Base-by-base conservation (phyloP, 169 alveolate species). In the Plasmodium ovale region DNA sequence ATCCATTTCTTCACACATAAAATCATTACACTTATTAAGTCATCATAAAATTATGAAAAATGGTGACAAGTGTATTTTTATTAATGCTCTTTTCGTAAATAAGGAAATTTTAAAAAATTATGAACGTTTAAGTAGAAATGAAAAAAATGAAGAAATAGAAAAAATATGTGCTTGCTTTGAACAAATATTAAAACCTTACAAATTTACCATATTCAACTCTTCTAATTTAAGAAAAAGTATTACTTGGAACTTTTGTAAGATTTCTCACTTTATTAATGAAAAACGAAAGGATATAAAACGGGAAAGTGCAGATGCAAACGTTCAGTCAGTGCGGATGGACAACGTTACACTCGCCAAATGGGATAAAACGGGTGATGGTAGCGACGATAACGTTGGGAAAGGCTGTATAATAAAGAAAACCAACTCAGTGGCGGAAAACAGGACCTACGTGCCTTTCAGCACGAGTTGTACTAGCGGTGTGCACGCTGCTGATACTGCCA, bases 21-120 rank as follows among this genome's bases (percentile, higher is more conserved):
- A 79, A 44, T 79, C 89, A 29, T 27, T 79, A 3, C 89, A 79
- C 58, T 79, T 79, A 16, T 47, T 79, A 56, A 79, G 69, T 39
- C 82, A 31, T 10, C 47, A 79, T 70, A 79, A 56, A 58, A 58
- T 47, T 37, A 65, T 27, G 27, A 62, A 79, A 37, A 53, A 65
- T 65, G 82, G 73, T 23, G 82, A 53, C 14, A 65, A 64, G 65
- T 65, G 54, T 29, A 47, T 79, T 12, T 79, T 65, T 79, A 14
- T 79, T 47, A 79, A 79, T 37, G 51, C 69, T 31, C 2, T 79
- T 14, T 79, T 37, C 35, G 65, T 79, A 65, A 51, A 65, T 79
- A 64, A 79, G 37, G 82, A 64, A 19, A 79, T 79, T 21, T 37
- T 79, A 16, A 79, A 53, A 79, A 79, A 79, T 21, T 79, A 65